Evolutionary conservation across 805 yeast genomes (phyloP), one percentile per base, ranked within the genome.

Genomic region (Candida ulmi): DNA sequence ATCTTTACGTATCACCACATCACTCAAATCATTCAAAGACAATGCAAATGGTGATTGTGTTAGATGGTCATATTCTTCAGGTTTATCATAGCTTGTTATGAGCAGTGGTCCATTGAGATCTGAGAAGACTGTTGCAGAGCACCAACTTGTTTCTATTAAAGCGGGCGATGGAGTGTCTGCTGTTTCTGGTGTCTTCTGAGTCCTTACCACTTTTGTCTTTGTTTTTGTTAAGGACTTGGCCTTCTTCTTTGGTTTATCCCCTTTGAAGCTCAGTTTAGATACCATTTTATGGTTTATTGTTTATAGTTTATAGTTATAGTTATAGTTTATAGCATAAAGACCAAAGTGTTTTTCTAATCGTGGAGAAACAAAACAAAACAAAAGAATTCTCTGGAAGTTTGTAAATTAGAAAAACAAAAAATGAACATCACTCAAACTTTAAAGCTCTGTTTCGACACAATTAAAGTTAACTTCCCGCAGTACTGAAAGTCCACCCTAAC

Each of bases 101-200:
- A 63, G 38, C 19, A 61, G 28, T 0, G 70, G 70, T 0, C 70
- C 70, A 13, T 47, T 47, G 23, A 65, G 33, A 31, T 65, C 64
- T 6, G 46, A 39, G 8, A 38, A 19, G 1, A 39, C 11, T 8
- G 42, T 38, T 2, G 68, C 68, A 11, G 63, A 45, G 4, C 47
- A 43, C 58, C 58, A 54, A 13, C 48, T 37, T 3, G 49, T 21
- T 15, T 41, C 43, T 11, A 46, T 37, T 11, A 31, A 27, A 7
- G 27, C n/a, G 24, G 9, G 24, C 24, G 24, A 41, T 9, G 38
- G 37, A 26, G 39, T 41, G 2, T 28, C 17, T 39, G 18, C 11
- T 15, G 32, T 30, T 36, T 39, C 39, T 19, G 24, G 6, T 21
- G 24, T 21, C 33, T 43, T 34, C 25, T 35, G 18, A 28, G n/a